A percentile compares a stretch with the other conserved stretches of the same genome.
phyloP scores from a whole-genome alignment of 257 asterid genomes.

The Solanum medicagineum region DNA sequence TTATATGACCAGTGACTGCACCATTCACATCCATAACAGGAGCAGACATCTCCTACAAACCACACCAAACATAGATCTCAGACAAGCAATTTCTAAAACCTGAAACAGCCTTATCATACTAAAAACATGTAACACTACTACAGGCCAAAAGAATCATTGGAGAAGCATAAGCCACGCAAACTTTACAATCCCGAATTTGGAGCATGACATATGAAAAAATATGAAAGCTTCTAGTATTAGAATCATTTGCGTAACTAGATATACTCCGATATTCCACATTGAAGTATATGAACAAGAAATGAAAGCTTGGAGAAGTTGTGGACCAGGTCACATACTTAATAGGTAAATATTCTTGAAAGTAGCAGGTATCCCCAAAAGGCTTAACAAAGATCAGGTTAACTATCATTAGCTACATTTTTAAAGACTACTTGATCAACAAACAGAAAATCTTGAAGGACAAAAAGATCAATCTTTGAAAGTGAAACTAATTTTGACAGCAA shows the following conservation, averaged over 20 bases:
- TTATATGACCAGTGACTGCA: slow-evolving; percentile 81
- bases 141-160: not conserved
- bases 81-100: not conserved
- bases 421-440: not conserved
- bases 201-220: not conserved
- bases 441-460: not conserved
- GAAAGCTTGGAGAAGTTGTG: not conserved
- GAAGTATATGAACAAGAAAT: not conserved
- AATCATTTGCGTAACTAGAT: not conserved
- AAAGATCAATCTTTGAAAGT: not conserved
- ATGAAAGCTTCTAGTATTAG: not conserved
- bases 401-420: not conserved
- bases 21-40: slow-evolving; percentile 57
- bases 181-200: not conserved
- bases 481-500: not conserved
- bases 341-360: not conserved
- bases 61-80: not conserved
- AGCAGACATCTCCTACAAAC: slow-evolving; percentile 63
- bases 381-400: not conserved
- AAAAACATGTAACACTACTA: not conserved
- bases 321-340: not conserved
- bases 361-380: not conserved
- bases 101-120: not conserved
- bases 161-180: not conserved
- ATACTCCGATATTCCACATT: not conserved